Conservation (phyloP, 805 yeast genomes). For the Metschnikowia continentalis region DNA sequence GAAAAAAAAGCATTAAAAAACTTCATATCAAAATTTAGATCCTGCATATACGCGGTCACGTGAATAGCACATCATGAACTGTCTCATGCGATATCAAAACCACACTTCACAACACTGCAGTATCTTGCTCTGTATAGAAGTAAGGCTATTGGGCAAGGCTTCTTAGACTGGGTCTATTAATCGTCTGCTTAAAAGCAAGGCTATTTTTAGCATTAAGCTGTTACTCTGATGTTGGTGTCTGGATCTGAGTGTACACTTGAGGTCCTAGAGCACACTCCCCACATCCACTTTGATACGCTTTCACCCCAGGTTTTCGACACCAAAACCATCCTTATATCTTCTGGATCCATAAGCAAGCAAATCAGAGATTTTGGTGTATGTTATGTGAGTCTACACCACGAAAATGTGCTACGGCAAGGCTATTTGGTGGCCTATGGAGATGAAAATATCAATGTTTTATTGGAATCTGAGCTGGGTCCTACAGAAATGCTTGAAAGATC, state of each 20-base stretch:
- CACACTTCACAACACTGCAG: too few relatives aligned
- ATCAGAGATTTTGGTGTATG: background rate
- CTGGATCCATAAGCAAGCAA: background rate
- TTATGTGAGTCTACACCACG: background rate
- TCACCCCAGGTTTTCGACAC: background rate
- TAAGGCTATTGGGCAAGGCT: too few relatives aligned
- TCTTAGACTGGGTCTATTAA: too few relatives aligned
- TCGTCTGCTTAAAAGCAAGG: too few relatives aligned
- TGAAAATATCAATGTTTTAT: background rate
- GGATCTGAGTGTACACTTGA: background rate
- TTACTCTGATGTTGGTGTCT: background rate
- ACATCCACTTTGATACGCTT: constrained; percentile 1
- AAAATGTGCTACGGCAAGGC: background rate
- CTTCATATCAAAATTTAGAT: too few relatives aligned
- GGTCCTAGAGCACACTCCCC: background rate
- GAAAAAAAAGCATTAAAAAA: too few relatives aligned
- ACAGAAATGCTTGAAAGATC: background rate
- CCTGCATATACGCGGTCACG: too few relatives aligned
- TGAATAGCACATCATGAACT: too few relatives aligned
- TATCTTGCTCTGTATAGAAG: too few relatives aligned
- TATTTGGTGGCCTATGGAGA: background rate
- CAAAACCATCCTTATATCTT: background rate
- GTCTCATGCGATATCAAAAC: too few relatives aligned
- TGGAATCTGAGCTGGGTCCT: background rate
- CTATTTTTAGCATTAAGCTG: too few relatives aligned